Base-by-base conservation (phyloP, 805 yeast genomes). In the Jamesozyma gamospora region DNA sequence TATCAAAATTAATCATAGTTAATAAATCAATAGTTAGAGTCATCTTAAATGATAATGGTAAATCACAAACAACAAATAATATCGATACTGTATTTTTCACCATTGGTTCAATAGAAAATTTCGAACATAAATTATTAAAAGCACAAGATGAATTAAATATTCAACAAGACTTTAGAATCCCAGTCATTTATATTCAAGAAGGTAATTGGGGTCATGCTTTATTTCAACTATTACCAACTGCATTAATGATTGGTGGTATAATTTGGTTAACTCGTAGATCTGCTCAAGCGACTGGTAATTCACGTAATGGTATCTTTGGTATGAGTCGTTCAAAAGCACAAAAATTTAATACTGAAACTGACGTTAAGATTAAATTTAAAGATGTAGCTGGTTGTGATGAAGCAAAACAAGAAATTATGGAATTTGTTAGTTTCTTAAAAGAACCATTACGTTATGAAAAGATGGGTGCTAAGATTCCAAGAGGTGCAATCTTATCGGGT, bases 341-440 rank as follows among this genome's bases (percentile, higher is more conserved):
- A 59, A 71, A 79, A 46, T 90, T 90, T 67, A 90, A 92, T 61
- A 84, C 82, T 56, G 96, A 92, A 49, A 80, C 88, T 2, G 94
- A 86, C 46, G 83, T 92, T 45, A 85, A 84, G 57, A 80, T 86
- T 37, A 81, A 79, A 58, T 92, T 92, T 57, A 75, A 79, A 51
- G 97, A 94, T 61, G 98, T 92, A 37, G 98, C 98, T 1, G 99
- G 99, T 39, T 83, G 90, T 70, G 82, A 80, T 45, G 99, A 92
- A 65, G 95, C 98, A 10, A 92, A 92, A 63, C 90, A 80, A 49
- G 99, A 92, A 64, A 88, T 92, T 46, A 85, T 87, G 95, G 99
- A 92, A 63, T 92, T 92, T 70, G 99, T 92, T 39, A 77, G 81
- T 51, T 92, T 94, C 59, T 74, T 92, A 63, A 83, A 90, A 59